A percentile compares a stretch with the other conserved stretches of the same genome.
Conservation (phyloP, 176 grass and related monocot genomes). For the Carex parvula region DNA sequence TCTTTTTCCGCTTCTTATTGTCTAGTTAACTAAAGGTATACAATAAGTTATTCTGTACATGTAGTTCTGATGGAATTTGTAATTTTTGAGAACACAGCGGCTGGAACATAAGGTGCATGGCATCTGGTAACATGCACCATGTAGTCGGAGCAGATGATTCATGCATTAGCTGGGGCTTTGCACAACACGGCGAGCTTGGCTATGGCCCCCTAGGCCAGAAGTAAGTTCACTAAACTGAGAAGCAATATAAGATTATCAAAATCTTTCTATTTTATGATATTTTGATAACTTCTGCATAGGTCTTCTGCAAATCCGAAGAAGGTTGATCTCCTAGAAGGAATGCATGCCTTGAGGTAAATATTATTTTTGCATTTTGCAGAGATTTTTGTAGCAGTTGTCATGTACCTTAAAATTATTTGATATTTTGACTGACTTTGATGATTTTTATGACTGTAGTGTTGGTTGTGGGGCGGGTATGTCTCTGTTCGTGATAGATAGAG, state of each 20-base stretch:
- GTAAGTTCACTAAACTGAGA: slow-evolving; percentile 40
- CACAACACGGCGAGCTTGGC: slow-evolving; percentile 75
- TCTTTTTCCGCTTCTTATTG: slow-evolving; percentile 24
- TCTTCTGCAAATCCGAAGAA: slow-evolving; percentile 99
- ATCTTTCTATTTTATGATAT: background rate
- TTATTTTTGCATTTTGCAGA: background rate
- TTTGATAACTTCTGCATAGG: slow-evolving; percentile 34
- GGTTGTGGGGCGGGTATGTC: slow-evolving; percentile 77
- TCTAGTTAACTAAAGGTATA: slow-evolving; percentile 15
- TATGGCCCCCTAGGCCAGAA: slow-evolving; percentile 88
- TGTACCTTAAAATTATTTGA: background rate
- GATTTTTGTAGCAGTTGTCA: background rate
- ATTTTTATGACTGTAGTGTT: slow-evolving; percentile 49
- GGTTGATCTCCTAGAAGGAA: slow-evolving; percentile 82
- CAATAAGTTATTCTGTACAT: background rate
- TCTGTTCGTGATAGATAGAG: slow-evolving; percentile 76
- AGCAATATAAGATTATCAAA: background rate
- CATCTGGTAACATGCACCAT: slow-evolving; percentile 97
- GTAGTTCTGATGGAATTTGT: background rate
- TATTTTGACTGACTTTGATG: background rate
- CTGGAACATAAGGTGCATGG: slow-evolving; percentile 98
- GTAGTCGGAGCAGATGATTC: slow-evolving; percentile 92
- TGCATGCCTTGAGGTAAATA: slow-evolving; percentile 73
- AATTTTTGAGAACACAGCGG: slow-evolving; percentile 58
- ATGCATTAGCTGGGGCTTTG: slow-evolving; percentile 92